These are phyloP conservation scores for Sporobolomyces roseus DNA, from an alignment of 768 basidiomycete species.

Conservation along the genomic window DNA sequence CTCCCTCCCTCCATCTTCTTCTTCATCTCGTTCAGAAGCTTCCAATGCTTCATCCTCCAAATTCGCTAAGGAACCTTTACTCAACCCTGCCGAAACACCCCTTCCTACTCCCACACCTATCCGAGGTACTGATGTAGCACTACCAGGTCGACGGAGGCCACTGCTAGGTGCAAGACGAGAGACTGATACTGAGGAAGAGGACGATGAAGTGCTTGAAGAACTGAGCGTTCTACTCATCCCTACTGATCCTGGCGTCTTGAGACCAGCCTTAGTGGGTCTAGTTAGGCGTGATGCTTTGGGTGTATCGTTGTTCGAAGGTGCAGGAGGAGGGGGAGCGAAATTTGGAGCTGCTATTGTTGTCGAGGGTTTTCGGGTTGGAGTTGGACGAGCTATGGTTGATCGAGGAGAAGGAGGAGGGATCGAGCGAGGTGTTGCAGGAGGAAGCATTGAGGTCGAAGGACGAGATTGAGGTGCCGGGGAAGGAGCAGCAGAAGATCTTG, in stretches of 20 bases:
- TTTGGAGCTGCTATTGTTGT: background rate
- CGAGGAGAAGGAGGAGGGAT: slow-evolving; percentile 1
- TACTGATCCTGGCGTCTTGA: background rate
- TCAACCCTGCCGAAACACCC: background rate
- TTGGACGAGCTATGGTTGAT: no score
- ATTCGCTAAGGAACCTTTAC: background rate
- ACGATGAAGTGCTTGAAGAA: background rate
- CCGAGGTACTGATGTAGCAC: background rate
- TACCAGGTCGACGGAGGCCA: background rate
- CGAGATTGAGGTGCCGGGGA: background rate
- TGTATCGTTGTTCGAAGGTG: background rate
- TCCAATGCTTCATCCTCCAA: background rate
- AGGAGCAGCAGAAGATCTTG: slow-evolving; percentile 1
- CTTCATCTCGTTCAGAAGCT: background rate
- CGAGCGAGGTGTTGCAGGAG: background rate
- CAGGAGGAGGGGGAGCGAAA: background rate
- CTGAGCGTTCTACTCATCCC: slow-evolving; percentile 2
- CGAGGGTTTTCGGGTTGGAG: background rate
- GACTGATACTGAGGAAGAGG: no score
- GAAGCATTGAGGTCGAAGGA: background rate
- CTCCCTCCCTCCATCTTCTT: background rate
- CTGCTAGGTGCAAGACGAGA: background rate
- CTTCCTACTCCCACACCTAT: background rate
- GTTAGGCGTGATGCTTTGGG: background rate
- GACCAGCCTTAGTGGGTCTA: background rate